Conservation (phyloP, 208 protist genomes). For the Crithidia fasciculata region DNA sequence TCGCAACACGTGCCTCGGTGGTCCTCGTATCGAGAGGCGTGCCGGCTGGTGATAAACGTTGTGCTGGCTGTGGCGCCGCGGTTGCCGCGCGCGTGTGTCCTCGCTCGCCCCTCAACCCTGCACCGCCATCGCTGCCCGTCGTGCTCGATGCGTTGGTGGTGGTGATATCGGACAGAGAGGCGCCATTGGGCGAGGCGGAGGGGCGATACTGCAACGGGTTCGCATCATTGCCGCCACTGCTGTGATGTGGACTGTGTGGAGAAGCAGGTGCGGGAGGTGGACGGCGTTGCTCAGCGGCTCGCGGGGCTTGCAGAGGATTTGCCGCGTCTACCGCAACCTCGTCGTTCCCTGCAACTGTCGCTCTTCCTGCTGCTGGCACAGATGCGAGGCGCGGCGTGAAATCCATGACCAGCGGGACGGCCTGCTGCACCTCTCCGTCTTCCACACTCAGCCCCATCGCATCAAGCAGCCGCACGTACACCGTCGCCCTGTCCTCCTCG, state of each 20-base stretch:
- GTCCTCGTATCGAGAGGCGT: too few species aligned
- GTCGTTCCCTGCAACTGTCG: background rate
- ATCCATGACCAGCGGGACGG: conserved; percentile 36
- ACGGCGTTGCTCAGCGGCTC: too few species aligned
- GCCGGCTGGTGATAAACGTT: too few species aligned
- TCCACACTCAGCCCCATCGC: conserved; percentile 38
- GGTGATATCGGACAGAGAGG: too few species aligned
- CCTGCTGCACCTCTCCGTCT: conserved; percentile 25
- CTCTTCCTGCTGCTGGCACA: background rate
- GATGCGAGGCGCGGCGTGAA: conserved; percentile 17
- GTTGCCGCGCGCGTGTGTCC: too few species aligned
- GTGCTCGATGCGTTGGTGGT: too few species aligned
- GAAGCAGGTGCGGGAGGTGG: too few species aligned
- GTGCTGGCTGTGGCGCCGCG: too few species aligned
- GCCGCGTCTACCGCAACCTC: background rate
- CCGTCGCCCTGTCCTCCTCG: conserved; percentile 35
- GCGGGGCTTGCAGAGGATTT: background rate
- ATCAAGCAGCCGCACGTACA: conserved; percentile 43
- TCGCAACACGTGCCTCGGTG: too few species aligned
- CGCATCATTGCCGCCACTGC: background rate
- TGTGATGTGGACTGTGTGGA: too few species aligned
- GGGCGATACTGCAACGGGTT: background rate
- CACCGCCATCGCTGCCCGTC: too few species aligned
- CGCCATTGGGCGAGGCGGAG: background rate
- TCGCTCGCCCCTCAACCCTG: too few species aligned